Percentiles rank a stretch among this genome's conserved stretches.
Conservation (phyloP, 2,329 filamentous ascomycete genomes). For the Ophioceras dolichostomum region DNA sequence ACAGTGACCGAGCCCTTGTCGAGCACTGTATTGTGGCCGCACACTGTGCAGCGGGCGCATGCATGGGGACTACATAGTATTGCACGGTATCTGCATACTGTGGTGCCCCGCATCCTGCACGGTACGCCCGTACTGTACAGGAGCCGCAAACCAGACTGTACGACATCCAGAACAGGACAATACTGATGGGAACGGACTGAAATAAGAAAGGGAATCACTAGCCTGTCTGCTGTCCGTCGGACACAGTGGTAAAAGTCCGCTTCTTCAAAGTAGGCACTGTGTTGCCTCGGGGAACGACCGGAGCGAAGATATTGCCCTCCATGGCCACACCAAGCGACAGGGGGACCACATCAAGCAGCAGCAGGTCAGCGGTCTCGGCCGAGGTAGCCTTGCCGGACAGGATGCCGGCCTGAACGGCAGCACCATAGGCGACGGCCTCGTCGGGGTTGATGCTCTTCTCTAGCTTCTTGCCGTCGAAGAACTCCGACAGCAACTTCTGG, state of each 20-base stretch:
- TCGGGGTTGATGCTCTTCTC: slow-evolving; percentile 99
- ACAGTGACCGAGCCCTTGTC: no score
- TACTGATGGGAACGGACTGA: no score
- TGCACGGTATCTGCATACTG: no score
- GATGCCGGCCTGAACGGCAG: slow-evolving; percentile 96
- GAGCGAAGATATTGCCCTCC: slow-evolving; percentile 98
- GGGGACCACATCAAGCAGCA: slow-evolving; percentile 91
- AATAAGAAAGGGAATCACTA: no score
- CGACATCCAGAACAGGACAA: no score
- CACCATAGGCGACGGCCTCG: slow-evolving; percentile 97
- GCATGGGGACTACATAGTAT: no score
- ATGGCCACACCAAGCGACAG: slow-evolving; percentile 97
- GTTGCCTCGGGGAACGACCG: slow-evolving; percentile 70
- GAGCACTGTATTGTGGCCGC: no score
- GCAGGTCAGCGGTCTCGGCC: slow-evolving; percentile 84
- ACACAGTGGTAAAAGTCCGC: slow-evolving; percentile 77
- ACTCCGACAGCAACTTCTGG: slow-evolving; percentile 98
- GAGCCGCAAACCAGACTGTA: no score
- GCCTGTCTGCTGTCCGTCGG: slow-evolving; percentile 63
- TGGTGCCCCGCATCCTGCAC: no score
- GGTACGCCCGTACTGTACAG: no score
- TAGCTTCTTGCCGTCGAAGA: slow-evolving; percentile 99
- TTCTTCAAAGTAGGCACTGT: slow-evolving; percentile 77
- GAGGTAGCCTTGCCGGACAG: slow-evolving; percentile 96
- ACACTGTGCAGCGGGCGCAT: no score